Base-by-base conservation (phyloP, 208 protist genomes). In the Blechomonas ayalai region DNA sequence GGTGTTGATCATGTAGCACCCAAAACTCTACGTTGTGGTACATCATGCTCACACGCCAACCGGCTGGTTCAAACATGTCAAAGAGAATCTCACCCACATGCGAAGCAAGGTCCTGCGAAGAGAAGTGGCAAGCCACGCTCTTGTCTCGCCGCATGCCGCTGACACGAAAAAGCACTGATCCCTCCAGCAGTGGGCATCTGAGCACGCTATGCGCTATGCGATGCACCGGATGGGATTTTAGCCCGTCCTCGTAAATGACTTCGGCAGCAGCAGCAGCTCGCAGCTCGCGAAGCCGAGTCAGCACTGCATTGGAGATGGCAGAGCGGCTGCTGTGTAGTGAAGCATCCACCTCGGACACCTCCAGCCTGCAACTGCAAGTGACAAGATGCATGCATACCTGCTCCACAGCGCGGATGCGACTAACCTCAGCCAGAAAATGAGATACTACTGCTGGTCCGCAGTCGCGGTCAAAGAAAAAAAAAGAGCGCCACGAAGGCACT, bases 1-100 rank as follows among this genome's bases (percentile, higher is more conserved):
- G 24, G 10, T 57, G 22, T 10, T 55, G 42, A 15, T 75, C 59
- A 18, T 73, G 60, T n/a, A 73, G 32, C 1, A 56, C 45, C 16
- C 59, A 68, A 12, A 78, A 62, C 52, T 74, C 61, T 13, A 74
- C 52, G 52, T 72, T 69, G 50, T 73, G 45, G 46, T 73, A 72
- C 13, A 75, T 26, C 69, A 75, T 78, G 39, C 59, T 72, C 29
- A 82, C 68, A 12, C 44, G 22, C 74, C 65, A 78, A 9, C 49
- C 38, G 18, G 28, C 4, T 0, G 18, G 18, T 13, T 65, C 27
- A 41, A 68, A 51, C 24, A 23, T 25, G 6, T 64, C 59, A 40
- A 44, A 56, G 12, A 75, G 37, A 0, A 54, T 12, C 15, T 63
- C 67, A 7, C 72, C 67, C 4, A 66, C 38, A 37, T 65, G 59